Percentiles rank a stretch among this genome's conserved stretches.
These are phyloP conservation scores for Wickerhamomyces chambardii DNA, from an alignment of 805 yeast genomes.

Conservation along the genomic window DNA sequence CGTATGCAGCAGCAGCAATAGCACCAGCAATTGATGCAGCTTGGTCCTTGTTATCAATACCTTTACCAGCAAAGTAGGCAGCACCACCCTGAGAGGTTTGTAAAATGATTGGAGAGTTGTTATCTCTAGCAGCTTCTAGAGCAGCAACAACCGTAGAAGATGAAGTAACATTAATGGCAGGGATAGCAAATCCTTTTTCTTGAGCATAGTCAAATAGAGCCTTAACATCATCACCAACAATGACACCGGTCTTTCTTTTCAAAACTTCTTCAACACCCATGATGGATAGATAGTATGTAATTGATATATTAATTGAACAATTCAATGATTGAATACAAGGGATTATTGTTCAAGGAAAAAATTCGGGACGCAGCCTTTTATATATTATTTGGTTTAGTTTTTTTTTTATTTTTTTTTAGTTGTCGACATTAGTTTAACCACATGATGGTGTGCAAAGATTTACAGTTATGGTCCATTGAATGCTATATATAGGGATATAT, in stretches of 20 bases:
- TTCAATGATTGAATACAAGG: too few species aligned
- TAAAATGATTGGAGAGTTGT: slow-evolving; percentile 88
- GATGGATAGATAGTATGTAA: slow-evolving; percentile 6
- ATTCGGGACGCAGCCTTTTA: too few species aligned
- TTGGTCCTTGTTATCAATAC: slow-evolving; percentile 90
- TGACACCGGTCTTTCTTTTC: slow-evolving; percentile 92
- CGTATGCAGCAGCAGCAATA: slow-evolving; percentile 96
- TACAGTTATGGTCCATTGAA: too few species aligned
- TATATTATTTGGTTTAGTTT: too few species aligned
- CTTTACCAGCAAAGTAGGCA: slow-evolving; percentile 99
- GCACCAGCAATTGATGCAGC: slow-evolving; percentile 91
- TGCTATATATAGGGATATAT: too few species aligned
- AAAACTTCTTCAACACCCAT: slow-evolving; percentile 72
- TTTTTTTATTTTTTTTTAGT: too few species aligned
- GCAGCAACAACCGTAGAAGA: slow-evolving; percentile 97
- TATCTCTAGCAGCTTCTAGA: slow-evolving; percentile 94
- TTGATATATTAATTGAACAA: background rate
- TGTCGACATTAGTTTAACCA: too few species aligned
- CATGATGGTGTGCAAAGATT: too few species aligned
- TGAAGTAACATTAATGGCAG: slow-evolving; percentile 97
- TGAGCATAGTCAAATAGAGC: slow-evolving; percentile 86
- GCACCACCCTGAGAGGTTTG: slow-evolving; percentile 99
- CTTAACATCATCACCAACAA: slow-evolving; percentile 94
- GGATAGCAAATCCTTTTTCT: slow-evolving; percentile 89
- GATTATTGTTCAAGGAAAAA: too few species aligned